Evolutionary conservation across 805 yeast species (phyloP).

Genomic region (Candida ulmi): DNA sequence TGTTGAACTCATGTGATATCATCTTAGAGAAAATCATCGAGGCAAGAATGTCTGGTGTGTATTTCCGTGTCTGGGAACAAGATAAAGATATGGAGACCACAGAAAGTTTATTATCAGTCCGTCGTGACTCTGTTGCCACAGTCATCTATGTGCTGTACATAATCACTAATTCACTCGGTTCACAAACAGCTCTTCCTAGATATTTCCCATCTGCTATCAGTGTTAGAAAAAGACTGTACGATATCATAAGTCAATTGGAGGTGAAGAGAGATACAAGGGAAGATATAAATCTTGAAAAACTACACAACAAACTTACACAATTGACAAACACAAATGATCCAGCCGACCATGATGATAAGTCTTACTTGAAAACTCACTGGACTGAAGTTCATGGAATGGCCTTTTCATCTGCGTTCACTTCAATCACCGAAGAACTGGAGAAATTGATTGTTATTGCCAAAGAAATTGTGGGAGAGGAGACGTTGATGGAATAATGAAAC

Average conservation of each 20-base stretch:
- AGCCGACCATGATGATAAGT: constrained; percentile 5
- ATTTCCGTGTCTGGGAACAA: constrained; percentile 40
- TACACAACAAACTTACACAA: constrained; percentile 7
- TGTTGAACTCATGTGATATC: constrained; percentile 33
- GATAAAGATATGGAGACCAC: constrained; percentile 34
- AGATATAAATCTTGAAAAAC: constrained; percentile 5
- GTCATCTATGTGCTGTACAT: constrained; percentile 38
- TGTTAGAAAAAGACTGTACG: constrained; percentile 37
- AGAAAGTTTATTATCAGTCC: constrained; percentile 32
- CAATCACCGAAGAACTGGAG: constrained; percentile 38
- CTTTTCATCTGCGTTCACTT: constrained; percentile 41
- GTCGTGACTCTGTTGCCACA: constrained; percentile 44
- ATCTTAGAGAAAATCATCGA: constrained; percentile 39
- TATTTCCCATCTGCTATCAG: constrained; percentile 40
- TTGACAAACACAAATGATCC: constrained; percentile 2
- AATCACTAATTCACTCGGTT: constrained; percentile 36
- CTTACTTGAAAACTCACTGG: constrained; percentile 33
- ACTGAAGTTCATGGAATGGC: constrained; percentile 44
- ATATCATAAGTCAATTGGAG: constrained; percentile 31
- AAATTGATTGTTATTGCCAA: constrained; percentile 31
- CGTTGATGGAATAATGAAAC: neutral
- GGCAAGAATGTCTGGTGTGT: constrained; percentile 43
- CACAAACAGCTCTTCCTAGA: constrained; percentile 32
- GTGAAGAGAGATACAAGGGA: neutral
- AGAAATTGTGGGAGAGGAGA: constrained; percentile 40